Evolutionary conservation across 202 grass and related monocot genomes (phyloP), one percentile per base, ranked within the genome.

Genomic region (Cymbopogon flexuosus): DNA sequence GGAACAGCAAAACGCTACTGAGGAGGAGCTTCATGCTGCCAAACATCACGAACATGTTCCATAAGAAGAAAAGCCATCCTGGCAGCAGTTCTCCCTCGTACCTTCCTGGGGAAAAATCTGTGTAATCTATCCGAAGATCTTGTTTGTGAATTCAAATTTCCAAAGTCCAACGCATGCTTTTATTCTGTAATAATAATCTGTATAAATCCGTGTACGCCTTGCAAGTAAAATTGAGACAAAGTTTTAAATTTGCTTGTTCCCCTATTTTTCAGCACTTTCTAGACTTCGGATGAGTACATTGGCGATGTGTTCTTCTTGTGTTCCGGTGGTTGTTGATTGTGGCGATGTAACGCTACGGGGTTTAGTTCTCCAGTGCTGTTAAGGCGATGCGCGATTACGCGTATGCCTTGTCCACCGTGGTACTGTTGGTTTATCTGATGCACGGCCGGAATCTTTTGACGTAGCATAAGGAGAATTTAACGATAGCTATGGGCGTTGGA

Each of bases 11-110:
- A 73, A 75, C 62, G 3, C 58, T 79, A 49, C 63, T 88, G 23
- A 98, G 59, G 74, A 98, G 93, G 90, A 76, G 79, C 72, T 82
- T 98, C 72, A 79, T 94, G 66, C 34, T 94, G 58, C 86, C 88
- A 77, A 92, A 84, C 69, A 80, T 98, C 12, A 88, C 84, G 21
- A 68, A 76, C 33, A 93, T 98, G 77, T 91, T 98, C 42, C 72
- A 93, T 76, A 98, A 90, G 87, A 93, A 90, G 79, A 98, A 93
- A 87, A 76, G 57, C 76, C 86, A 91, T 24, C 52, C 66, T 2
- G 81, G 85, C 62, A 77, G 87, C 73, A 70, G 85, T 77, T 91
- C 95, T 12, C 84, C 90, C 12, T 94, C 84, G 19, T 52, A 88
- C 59, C 76, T 86, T 70, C 77, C 92, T 70, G 84, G 86, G 8